These are phyloP conservation scores for Neopestalotiopsis clavispora DNA, from an alignment of 2,329 filamentous ascomycete genomes.

Conservation along the genomic window DNA sequence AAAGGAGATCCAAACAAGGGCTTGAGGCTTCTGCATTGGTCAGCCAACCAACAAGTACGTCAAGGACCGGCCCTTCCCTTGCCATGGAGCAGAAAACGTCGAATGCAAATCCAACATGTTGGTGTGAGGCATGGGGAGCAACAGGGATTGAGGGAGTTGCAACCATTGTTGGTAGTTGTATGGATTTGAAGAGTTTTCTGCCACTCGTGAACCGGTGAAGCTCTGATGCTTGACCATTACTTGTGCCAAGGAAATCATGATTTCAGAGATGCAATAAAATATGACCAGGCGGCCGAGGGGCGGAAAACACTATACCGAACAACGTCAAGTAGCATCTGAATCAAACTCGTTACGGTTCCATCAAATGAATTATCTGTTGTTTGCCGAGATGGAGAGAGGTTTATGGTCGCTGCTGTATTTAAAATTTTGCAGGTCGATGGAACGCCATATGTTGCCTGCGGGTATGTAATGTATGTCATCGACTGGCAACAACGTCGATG, in stretches of 20 bases:
- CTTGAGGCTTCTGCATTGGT: conserved; percentile 19
- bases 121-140: conserved; percentile 22
- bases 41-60: conserved; percentile 24
- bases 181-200: conserved; percentile 1
- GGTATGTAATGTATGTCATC: background rate
- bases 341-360: background rate
- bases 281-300: background rate
- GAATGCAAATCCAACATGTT: conserved; percentile 14
- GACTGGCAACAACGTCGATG: background rate
- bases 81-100: conserved; percentile 20
- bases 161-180: conserved; percentile 7
- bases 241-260: background rate
- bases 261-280: background rate
- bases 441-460: background rate
- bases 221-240: background rate
- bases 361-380: background rate
- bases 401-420: background rate
- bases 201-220: background rate
- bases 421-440: background rate
- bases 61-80: conserved; percentile 27
- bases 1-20: background rate
- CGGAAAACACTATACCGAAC: background rate
- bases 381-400: background rate
- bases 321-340: background rate
- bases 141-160: conserved; percentile 17